phyloP scores from a whole-genome alignment of 257 asterid species.

The Solanum gracilifrons region DNA sequence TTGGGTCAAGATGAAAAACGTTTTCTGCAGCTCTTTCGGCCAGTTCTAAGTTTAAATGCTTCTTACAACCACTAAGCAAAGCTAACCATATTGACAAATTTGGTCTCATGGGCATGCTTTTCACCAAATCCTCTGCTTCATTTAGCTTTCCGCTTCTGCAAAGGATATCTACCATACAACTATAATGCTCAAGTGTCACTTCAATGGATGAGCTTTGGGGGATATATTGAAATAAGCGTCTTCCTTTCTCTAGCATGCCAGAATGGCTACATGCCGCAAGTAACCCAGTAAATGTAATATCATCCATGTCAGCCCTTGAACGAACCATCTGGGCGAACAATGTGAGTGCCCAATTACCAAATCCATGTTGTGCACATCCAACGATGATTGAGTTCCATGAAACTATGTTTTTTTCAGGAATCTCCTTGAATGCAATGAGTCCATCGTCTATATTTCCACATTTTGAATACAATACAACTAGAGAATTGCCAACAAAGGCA shows the following conservation, averaged over 20 bases:
- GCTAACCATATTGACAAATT: slow-evolving; percentile 58
- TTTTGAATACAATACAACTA: slow-evolving; percentile 48
- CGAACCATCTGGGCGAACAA: slow-evolving; percentile 58
- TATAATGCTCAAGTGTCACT: slow-evolving; percentile 66
- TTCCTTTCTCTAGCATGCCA: slow-evolving; percentile 66
- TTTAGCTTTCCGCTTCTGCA: slow-evolving; percentile 57
- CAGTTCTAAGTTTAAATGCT: slow-evolving; percentile 30
- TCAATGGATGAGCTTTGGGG: slow-evolving; percentile 1
- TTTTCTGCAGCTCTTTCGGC: slow-evolving; percentile 60
- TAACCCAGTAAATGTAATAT: slow-evolving; percentile 74
- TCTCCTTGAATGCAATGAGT: slow-evolving; percentile 31
- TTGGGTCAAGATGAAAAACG: slow-evolving; percentile 39
- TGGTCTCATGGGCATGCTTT: slow-evolving; percentile 48
- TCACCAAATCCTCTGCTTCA: slow-evolving; percentile 56
- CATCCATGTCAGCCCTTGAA: slow-evolving; percentile 49
- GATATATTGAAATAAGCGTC: slow-evolving; percentile 33
- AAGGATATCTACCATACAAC: slow-evolving; percentile 70
- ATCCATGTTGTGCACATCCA: slow-evolving; percentile 84
- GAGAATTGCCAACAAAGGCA: slow-evolving; percentile 71
- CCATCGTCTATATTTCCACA: slow-evolving; percentile 62
- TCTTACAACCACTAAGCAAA: slow-evolving; percentile 67
- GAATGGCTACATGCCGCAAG: slow-evolving; percentile 87
- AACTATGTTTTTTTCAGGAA: slow-evolving; percentile 48
- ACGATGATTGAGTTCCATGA: slow-evolving; percentile 82
- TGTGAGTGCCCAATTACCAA: slow-evolving; percentile 51